Base-by-base conservation (phyloP, 1,284 basidiomycete species). In the Boletus austroedulis region DNA sequence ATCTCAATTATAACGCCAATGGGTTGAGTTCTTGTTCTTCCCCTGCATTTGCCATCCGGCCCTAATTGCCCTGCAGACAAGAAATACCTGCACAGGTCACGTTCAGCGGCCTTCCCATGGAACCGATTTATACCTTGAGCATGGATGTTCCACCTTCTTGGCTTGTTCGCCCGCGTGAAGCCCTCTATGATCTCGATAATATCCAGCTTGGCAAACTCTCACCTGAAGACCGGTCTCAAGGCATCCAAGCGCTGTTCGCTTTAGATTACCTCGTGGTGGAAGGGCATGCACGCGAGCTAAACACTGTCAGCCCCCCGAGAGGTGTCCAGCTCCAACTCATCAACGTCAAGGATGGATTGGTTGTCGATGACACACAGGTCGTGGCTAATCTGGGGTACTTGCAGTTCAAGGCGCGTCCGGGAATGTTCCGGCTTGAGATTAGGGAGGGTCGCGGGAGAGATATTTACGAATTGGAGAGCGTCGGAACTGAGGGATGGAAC, bases 371-470 rank as follows among this genome's bases (percentile, higher is more conserved):
- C 65, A 94, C 92, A 0, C 87, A 86, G 61, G 89, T 98, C 47
- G 94, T 98, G 65, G 94, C 92, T 7, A 99, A 98, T 70, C 77
- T 98, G 11, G 97, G 96, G 4, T 99, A 99, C 74, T 80, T 98
- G 62, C 97, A 99, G 73, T 95, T 99, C 79, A 94, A 94, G 69
- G 90, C 92, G 3, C 88, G 83, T 50, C 96, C 96, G 0, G 96
- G 96, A 3, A 85, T 92, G 0, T 97, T 92, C 78, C 77, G 81
- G 50, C 79, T 98, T 2, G 84, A 87, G 55, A 94, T 98, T 56
- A 83, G 95, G 5, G 81, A 85, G 14, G 95, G 95, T 0, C 79
- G 88, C 7, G 94, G 94, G 5, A 78, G 82, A 43, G 87, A 95
- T 34, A 84, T 98, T 23, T 98, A 87, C 73, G 77, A 80, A 60